Percentiles rank a stretch among this genome's conserved stretches.
Conservation (phyloP, 306 rosid genomes). For the Fragaria nilgerrensis region DNA sequence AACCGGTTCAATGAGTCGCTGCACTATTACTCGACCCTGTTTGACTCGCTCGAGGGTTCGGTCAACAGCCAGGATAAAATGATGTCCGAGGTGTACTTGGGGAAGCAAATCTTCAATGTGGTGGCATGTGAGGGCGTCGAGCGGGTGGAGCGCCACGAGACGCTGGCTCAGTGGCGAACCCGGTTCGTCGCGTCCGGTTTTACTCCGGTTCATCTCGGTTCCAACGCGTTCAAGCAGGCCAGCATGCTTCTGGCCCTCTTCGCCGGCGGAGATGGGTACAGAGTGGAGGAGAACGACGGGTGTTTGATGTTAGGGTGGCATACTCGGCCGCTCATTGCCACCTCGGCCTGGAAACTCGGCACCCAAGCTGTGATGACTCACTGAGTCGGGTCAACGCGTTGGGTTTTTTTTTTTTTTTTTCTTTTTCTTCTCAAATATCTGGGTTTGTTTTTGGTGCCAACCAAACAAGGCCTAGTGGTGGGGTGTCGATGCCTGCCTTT, state of each 20-base stretch:
- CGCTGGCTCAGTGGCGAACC: slow-evolving; percentile 60
- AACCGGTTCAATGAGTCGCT: slow-evolving; percentile 92
- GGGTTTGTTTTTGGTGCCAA: background rate
- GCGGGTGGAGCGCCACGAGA: slow-evolving; percentile 88
- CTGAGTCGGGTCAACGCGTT: slow-evolving; percentile 32
- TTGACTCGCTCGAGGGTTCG: slow-evolving; percentile 91
- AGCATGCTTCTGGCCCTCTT: slow-evolving; percentile 67
- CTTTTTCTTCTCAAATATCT: background rate
- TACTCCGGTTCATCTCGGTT: slow-evolving; percentile 65
- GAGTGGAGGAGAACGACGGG: slow-evolving; percentile 79
- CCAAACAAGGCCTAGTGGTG: slow-evolving; percentile 28
- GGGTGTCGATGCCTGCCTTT: slow-evolving; percentile 18
- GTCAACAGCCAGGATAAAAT: slow-evolving; percentile 53
- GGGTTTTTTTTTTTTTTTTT: background rate
- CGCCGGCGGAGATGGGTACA: slow-evolving; percentile 84
- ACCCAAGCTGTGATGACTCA: slow-evolving; percentile 26
- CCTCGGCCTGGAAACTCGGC: slow-evolving; percentile 82
- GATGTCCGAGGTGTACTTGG: slow-evolving; percentile 82
- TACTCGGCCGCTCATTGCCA: slow-evolving; percentile 77
- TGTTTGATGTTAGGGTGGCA: slow-evolving; percentile 87
- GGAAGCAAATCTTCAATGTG: slow-evolving; percentile 86
- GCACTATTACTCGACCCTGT: slow-evolving; percentile 84
- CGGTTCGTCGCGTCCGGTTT: slow-evolving; percentile 67
- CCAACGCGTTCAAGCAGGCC: slow-evolving; percentile 93
- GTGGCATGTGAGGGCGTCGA: slow-evolving; percentile 86